Percentiles rank a stretch among this genome's conserved stretches.
Evolutionary conservation across 192 early-diverging fungal species (phyloP).

Genomic region (Paraglomus brasilianum): DNA sequence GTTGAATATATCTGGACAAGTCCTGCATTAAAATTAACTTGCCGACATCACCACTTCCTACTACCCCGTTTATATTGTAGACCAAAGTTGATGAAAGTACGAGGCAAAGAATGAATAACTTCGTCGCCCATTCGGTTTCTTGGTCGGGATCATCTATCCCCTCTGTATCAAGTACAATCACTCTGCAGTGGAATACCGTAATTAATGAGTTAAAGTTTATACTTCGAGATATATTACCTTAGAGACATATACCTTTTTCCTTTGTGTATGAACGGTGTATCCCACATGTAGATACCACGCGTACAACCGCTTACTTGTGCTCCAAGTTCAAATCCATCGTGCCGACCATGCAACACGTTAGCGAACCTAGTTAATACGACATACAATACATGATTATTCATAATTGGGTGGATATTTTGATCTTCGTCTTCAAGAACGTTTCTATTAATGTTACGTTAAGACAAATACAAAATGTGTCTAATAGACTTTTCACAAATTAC

Average conservation of each 20-base stretch:
- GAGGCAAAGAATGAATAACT: constrained; percentile 27
- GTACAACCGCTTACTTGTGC: constrained; percentile 17
- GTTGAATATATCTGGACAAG: constrained; percentile 22
- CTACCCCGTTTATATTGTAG: constrained; percentile 27
- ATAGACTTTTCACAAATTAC: too few species aligned
- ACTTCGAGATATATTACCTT: too few species aligned
- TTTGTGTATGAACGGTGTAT: constrained; percentile 7
- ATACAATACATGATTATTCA: too few species aligned
- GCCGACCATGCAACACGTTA: constrained; percentile 21
- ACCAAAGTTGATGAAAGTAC: constrained; percentile 18
- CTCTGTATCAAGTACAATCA: constrained; percentile 23
- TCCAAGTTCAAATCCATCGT: constrained; percentile 24
- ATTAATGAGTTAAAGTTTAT: too few species aligned
- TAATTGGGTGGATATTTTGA: too few species aligned
- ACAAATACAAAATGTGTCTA: too few species aligned
- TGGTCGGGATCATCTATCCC: constrained; percentile 21
- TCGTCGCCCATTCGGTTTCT: constrained; percentile 6
- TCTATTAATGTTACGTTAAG: too few species aligned
- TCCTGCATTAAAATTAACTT: constrained; percentile 24
- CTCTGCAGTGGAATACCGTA: too few species aligned
- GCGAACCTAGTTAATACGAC: neutral
- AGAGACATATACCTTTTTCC: neutral
- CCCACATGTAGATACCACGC: constrained; percentile 27
- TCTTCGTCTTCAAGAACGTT: too few species aligned
- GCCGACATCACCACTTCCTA: constrained; percentile 13